Evolutionary conservation across 768 basidiomycete species (phyloP), one percentile per base, ranked within the genome.

Genomic region (Tulasnella sp.): DNA sequence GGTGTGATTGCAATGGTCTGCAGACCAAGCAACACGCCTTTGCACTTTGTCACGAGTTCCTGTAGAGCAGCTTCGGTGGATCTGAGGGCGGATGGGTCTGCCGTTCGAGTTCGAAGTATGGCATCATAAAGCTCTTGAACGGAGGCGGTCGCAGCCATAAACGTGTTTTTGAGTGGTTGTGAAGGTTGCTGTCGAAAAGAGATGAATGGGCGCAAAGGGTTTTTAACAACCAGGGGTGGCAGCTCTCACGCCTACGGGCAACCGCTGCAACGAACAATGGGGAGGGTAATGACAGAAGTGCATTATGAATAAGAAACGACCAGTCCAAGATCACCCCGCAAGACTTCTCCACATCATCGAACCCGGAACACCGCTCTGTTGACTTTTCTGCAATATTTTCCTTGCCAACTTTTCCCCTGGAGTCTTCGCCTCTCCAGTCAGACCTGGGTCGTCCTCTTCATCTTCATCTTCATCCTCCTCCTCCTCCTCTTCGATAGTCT

Each of bases 81-180:
- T 46, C 45, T 30, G 44, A 59, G 48, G n/a, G 56, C 27, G 11
- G n/a, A 27, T 3, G 56, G 56, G 3, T 46, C 56, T 27, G 44
- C 44, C 17, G 21, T 59, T 15, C 27, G n/a, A 34, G 44, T 30
- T 25, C 49, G 45, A 8, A 59, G 56, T 19, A 59, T 48, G 12
- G 56, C 56, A 25, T 49, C 29, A 42, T 59, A 59, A 41, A 59
- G 56, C 24, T 49, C 29, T 29, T 59, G 44, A 48, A 59, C 56
- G 7, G 56, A 19, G 24, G n/a, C 34, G 19, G 17, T 34, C n/a
- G n/a, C n/a, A 30, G 30, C 56, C 49, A 50, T 59, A 29, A 21
- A 12, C 44, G 30, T 59, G 25, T 48, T 48, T 21, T 48, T 5
- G 46, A n/a, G n/a, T n/a, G n/a, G 7, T n/a, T 5, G 27, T 22